These are phyloP conservation scores for Podila epigama DNA, from an alignment of 192 early-diverging fungal genomes.

Conservation along the genomic window DNA sequence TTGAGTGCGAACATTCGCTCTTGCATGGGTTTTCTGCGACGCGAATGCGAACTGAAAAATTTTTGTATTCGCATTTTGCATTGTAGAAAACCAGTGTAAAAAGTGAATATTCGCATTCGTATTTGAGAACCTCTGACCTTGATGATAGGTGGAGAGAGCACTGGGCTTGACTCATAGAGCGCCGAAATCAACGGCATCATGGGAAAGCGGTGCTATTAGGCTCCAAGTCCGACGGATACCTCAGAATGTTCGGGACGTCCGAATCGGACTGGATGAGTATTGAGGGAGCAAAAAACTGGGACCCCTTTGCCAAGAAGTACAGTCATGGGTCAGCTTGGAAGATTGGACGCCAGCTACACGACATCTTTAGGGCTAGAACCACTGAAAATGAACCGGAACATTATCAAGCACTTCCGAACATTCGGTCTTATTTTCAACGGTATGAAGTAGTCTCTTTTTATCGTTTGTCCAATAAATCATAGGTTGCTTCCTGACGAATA, in stretches of 20 bases:
- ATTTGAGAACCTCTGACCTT: no score
- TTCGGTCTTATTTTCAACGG: constrained; percentile 2
- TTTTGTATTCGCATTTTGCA: no score
- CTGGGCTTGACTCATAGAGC: constrained; percentile 6
- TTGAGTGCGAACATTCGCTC: no score
- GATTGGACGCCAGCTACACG: no score
- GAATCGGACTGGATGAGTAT: constrained; percentile 14
- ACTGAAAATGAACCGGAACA: constrained; percentile 6
- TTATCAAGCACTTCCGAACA: constrained; percentile 10
- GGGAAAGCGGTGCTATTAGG: constrained; percentile 3
- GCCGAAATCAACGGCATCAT: constrained; percentile 9
- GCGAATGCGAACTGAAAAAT: no score
- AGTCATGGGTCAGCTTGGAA: constrained; percentile 5
- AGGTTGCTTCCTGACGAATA: no score
- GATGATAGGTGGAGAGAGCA: constrained; percentile 12
- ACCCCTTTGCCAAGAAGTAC: constrained; percentile 7
- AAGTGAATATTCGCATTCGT: no score
- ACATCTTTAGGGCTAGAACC: constrained; percentile 13
- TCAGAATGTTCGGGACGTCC: constrained; percentile 9
- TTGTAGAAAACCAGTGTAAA: no score
- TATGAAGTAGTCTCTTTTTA: no score
- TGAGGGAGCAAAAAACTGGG: constrained; percentile 7
- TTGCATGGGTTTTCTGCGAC: no score
- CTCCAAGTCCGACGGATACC: constrained; percentile 9
- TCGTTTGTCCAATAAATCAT: no score